Evolutionary conservation across 371 early-diverging fungal species (phyloP), one percentile per base, ranked within the genome.

Genomic region (Lichtheimia corymbifera): DNA sequence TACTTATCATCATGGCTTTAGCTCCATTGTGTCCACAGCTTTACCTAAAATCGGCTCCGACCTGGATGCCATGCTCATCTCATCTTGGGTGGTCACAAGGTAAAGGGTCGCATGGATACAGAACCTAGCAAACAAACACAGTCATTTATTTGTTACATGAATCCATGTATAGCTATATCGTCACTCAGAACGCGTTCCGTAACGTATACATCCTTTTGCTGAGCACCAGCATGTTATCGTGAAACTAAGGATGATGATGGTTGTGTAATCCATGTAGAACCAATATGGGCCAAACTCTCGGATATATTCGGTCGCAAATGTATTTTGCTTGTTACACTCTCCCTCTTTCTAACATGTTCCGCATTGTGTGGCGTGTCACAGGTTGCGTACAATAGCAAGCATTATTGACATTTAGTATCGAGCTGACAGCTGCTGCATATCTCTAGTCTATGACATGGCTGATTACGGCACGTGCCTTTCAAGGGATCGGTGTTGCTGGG

Each of bases 261-360:
- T 28, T 28, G 4, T 7, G 28, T 35, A 9, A 9, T 35, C 9
- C 28, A 11, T 35, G 15, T 50, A 70, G 72, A 80, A 53, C 80
- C 80, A 15, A 50, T 79, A 9, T 87, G 83, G 58, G 75, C 87
- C 11, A 82, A 86, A 61, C 68, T 87, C 53, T 80, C 88, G 6
- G 88, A 89, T 61, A 88, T 90, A 63, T 90, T 90, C 67, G 92
- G 90, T 17, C 83, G 90, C 5, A 89, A 88, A 67, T 56, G 70
- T 47, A 80, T 82, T 24, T 68, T 86, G 50, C 57, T 89, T 13
- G 58, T 77, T 52, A 82, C 85, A 27, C 75, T 87, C 35, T 42
- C 59, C 22, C 51, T 87, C 28, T 92, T 92, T 67, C 67, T 82
- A 49, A 43, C 85, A 45, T 88, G 87, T 3, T 85, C 86, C 5